Base-by-base conservation (phyloP, 192 early-diverging fungal species). In the Gaertneriomyces sp. region DNA sequence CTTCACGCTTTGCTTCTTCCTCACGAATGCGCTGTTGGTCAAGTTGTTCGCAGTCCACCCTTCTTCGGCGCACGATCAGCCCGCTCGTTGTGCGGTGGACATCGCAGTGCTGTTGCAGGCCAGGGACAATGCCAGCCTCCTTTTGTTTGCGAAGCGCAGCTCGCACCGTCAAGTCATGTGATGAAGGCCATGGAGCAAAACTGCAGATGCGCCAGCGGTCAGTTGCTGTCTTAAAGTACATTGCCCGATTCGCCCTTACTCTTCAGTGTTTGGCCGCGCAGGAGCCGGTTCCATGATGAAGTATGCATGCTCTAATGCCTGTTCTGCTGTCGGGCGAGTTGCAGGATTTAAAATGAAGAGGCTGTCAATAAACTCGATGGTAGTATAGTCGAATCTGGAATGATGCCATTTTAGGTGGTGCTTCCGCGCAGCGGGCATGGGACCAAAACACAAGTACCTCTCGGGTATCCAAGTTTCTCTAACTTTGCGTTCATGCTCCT, bases 241-340 rank as follows among this genome's bases (percentile, higher is more conserved):
- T 10, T 38, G 6, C 3, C 11, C 25, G 9, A 61, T 6, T 8
- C 39, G 25, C 14, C 40, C 70, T 46, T 66, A 79, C 73, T 75
- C 77, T 20, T 25, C 49, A 2, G 70, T 69, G 20, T 68, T 68
- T 6, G 70, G 70, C 33, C 41, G 33, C 4, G 77, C 73, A 7
- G 73, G 42, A 9, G 33, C 52, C 12, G 73, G 73, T 41, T 63
- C 57, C 4, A 59, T 39, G 4, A 33, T 14, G 42, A 98, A 94
- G 66, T 91, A 91, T 20, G 87, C 84, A 68, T 93, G 89, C 19
- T 90, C 85, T 7, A 96, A 77, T 9, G 91, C 93, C 6, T 84
- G 74, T 25, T 79, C 79, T 0, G 94, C 93, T 0, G 87, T 86
- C 7, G 87, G 69, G 45, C 95, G 71, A 49, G 82, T 83, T 16